These are phyloP conservation scores for Scheffersomyces quercinus DNA, from an alignment of 1,139 yeast genomes.

Conservation along the genomic window DNA sequence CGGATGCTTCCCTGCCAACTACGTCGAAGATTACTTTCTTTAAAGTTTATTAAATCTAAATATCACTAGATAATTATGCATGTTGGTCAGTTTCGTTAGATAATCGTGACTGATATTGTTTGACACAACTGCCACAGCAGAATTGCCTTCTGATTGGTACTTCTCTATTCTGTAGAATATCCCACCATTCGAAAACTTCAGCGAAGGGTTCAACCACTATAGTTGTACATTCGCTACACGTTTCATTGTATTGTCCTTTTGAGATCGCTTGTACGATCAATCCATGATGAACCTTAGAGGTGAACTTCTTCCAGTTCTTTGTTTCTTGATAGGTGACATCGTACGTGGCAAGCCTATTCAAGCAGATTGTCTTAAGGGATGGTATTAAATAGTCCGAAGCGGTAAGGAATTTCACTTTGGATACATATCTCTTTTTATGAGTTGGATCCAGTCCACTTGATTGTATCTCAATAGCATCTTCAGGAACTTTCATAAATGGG, in stretches of 20 bases:
- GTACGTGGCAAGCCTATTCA: slow-evolving; percentile 46
- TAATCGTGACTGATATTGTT: slow-evolving; percentile 14
- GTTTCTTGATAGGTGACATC: slow-evolving; percentile 47
- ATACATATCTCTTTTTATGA: slow-evolving; percentile 20
- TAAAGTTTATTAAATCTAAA: not conserved
- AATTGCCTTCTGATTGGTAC: slow-evolving; percentile 48
- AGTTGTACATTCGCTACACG: slow-evolving; percentile 50
- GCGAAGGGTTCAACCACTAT: slow-evolving; percentile 52
- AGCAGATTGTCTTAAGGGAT: slow-evolving; percentile 41
- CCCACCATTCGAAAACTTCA: slow-evolving; percentile 64
- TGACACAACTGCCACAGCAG: slow-evolving; percentile 45
- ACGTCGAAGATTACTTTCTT: slow-evolving; percentile 29
- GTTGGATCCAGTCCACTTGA: slow-evolving; percentile 11
- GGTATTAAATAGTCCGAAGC: slow-evolving; percentile 23
- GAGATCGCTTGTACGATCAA: slow-evolving; percentile 45
- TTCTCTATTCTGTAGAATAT: slow-evolving; percentile 37
- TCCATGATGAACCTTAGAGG: slow-evolving; percentile 36
- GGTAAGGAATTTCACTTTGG: slow-evolving; percentile 22
- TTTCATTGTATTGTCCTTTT: slow-evolving; percentile 44
- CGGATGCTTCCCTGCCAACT: slow-evolving; percentile 60
- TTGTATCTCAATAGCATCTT: slow-evolving; percentile 25
- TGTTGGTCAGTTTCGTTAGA: slow-evolving; percentile 5
- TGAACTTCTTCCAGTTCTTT: slow-evolving; percentile 39
- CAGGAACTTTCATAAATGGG: slow-evolving; percentile 33
- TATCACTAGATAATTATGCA: slow-evolving; percentile 2